Evolutionary conservation across 2,329 filamentous ascomycete genomes (phyloP), one percentile per base, ranked within the genome.

Genomic region (Diatrype stigma): DNA sequence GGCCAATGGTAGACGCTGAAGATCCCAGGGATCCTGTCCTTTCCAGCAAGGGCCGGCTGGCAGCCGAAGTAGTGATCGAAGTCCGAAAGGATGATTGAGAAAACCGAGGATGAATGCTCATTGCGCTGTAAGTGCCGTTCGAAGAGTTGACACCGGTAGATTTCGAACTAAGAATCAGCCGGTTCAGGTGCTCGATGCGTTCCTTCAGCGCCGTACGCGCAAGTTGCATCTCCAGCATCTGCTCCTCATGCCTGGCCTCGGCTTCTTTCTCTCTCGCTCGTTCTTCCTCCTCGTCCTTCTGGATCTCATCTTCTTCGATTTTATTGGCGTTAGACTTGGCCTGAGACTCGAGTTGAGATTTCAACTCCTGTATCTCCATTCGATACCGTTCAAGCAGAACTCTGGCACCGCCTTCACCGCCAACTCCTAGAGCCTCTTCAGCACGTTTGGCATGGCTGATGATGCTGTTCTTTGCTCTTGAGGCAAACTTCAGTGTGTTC

Each of bases 191-290:
- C 67, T 96, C 92, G 61, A 99, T 99, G 28, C 94, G 86, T 74
- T 99, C 94, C 69, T 97, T 99, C 49, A 99, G 74, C 0, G 94
- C 94, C 1, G 94, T 99, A 40, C 94, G 85, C 30, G 94, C 94
- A 45, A 99, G 80, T 67, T 99, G 94, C 89, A 99, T 97, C 70
- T 99, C 94, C 49, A 99, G 78, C 81, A 99, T 93, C 69, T 99
- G 94, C 73, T 97, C 94, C 66, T 96, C 92, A 60, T 96, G 94
- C 37, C 91, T 84, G 59, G 90, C 82, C 59, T 91, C 86, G 7
- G 89, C 88, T 70, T 96, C 90, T 60, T 87, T 83, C 67, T 94
- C 86, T 17, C 85, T 78, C 38, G 77, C 84, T 59, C 85, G 81
- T 63, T 94, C 89, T 59, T 89, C 84, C 62, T 89, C 82, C 46